phyloP scores from a whole-genome alignment of 371 early-diverging fungal genomes.

The Lichtheimia ramosa region DNA sequence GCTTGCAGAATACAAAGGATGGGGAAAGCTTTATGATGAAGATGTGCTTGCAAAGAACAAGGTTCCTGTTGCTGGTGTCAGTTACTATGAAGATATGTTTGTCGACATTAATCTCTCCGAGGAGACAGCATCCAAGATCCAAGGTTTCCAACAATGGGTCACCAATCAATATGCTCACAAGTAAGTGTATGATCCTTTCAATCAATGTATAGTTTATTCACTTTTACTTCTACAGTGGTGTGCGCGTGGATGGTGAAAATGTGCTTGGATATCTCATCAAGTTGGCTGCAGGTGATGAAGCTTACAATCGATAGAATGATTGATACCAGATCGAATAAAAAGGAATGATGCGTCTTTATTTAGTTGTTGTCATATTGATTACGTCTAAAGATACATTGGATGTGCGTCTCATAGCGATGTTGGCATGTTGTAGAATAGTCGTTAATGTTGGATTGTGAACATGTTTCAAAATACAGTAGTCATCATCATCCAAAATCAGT shows the following conservation, averaged over 20 bases:
- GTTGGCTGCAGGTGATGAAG: constrained; percentile 58
- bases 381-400: no score
- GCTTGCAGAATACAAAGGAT: constrained; percentile 55
- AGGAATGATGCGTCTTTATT: no score
- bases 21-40: constrained; percentile 64
- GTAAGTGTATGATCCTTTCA: constrained; percentile 28
- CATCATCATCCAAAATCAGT: no score
- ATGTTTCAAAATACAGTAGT: no score
- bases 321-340: no score
- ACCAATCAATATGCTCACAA: constrained; percentile 79
- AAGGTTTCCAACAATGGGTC: constrained; percentile 68
- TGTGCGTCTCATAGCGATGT: no score
- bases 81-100: constrained; percentile 77
- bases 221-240: constrained; percentile 31
- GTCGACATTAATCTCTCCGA: constrained; percentile 67
- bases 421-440: no score
- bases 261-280: constrained; percentile 58
- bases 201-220: not conserved
- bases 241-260: constrained; percentile 56
- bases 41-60: constrained; percentile 49
- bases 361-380: no score
- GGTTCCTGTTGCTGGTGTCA: constrained; percentile 67
- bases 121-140: constrained; percentile 55
- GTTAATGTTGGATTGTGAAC: no score
- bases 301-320: constrained; percentile 34